Evolutionary conservation across 768 basidiomycete species (phyloP), one percentile per base, ranked within the genome.

Genomic region (Jaapia argillacea): DNA sequence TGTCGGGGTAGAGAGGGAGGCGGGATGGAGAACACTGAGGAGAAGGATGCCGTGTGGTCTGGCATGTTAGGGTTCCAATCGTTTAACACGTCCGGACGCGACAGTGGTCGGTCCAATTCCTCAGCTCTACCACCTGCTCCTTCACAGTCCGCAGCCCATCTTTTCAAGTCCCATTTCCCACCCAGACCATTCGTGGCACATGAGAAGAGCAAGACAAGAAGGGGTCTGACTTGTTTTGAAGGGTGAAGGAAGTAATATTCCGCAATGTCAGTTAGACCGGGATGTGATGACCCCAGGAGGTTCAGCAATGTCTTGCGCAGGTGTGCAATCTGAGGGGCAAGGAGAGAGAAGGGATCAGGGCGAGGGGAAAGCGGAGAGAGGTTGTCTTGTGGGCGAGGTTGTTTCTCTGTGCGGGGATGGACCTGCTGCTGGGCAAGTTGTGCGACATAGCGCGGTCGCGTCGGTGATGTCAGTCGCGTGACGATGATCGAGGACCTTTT

Each of bases 111-210:
- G 65, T 97, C 81, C 46, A 94, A 71, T 54, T 79, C 77, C 10
- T 77, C 65, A 39, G 71, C 54, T 16, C 66, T 67, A 38, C 79
- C 75, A 24, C 69, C 66, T 14, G 68, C 68, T 43, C 70, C 68
- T 54, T 83, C 80, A 54, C 65, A 65, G 44, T 73, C 65, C 3
- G 82, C 79, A 5, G 69, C 71, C 75, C 76, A 79, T 37, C 63
- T 57, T 49, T 79, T 83, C 43, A 64, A 58, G 16, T 72, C 60
- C 75, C 81, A 94, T 33, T 67, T 60, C 2, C 65, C 56, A 3
- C 87, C 86, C 24, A 94, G 67, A 1, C 94, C 94, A 57, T 98
- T 98, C 21, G 92, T 96, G 5, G 93, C 96, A 45, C 85, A 82
- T 14, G 87, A 70, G 62, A 96, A 86, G 25, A 99, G 75, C 18